phyloP scores from a whole-genome alignment of 352 stramenopile species.

The Vaucheria bursata region DNA sequence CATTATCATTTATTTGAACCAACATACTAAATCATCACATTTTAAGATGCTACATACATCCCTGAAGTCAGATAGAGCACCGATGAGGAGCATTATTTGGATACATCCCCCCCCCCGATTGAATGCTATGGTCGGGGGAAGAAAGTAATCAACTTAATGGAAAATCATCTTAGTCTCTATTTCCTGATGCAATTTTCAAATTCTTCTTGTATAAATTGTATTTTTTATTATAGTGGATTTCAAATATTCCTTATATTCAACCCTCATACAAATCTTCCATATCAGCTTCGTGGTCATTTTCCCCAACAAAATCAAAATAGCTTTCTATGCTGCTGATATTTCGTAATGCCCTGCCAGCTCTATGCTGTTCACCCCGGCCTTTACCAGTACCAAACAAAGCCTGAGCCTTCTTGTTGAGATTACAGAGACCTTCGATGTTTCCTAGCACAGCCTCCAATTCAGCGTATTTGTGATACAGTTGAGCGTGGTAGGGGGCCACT shows the following conservation, averaged over 20 bases:
- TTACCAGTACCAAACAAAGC: neutral
- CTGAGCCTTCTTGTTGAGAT: neutral
- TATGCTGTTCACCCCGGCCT: neutral
- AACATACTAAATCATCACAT: too few species aligned
- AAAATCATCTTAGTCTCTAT: too few species aligned
- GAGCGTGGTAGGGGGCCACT: constrained; percentile 6
- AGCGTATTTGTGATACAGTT: constrained; percentile 38
- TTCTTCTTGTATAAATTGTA: neutral
- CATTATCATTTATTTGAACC: too few species aligned
- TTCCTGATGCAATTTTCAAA: too few species aligned
- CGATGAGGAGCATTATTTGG: too few species aligned
- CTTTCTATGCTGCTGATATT: constrained; percentile 15
- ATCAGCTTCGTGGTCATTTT: neutral
- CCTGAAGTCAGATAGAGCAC: too few species aligned
- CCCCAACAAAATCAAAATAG: constrained; percentile 11
- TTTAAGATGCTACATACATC: too few species aligned
- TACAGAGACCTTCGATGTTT: constrained; percentile 9
- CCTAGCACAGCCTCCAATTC: constrained; percentile 40
- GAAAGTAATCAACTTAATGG: too few species aligned
- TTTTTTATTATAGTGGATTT: neutral
- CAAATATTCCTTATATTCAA: too few species aligned
- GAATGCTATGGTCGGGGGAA: too few species aligned
- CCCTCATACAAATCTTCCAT: neutral
- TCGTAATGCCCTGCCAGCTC: neutral
- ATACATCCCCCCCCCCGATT: too few species aligned